A percentile compares a stretch with the other conserved stretches of the same genome.
phyloP scores from a whole-genome alignment of 225 moss, liverwort and hornwort species.

The Straminergon stramineum region DNA sequence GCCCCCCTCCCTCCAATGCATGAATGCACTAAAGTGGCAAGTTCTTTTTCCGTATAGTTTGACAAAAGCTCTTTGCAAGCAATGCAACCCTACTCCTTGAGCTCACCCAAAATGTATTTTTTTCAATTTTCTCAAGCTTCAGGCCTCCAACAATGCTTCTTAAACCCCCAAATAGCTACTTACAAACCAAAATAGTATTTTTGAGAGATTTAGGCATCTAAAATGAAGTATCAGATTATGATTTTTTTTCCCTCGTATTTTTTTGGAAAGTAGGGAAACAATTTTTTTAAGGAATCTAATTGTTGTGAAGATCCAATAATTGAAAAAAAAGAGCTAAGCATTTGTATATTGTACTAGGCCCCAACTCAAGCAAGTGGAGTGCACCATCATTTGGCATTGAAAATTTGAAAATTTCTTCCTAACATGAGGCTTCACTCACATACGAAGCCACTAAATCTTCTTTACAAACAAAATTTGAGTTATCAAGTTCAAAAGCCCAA shows the following conservation, averaged over 20 bases:
- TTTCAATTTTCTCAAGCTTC: background rate
- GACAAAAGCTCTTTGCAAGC: background rate
- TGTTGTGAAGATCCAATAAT: no score
- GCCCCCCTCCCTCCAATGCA: no score
- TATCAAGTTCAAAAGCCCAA: background rate
- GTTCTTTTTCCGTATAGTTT: background rate
- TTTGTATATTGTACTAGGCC: background rate
- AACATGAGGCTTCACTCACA: rapidly evolving
- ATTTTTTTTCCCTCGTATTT: background rate
- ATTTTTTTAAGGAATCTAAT: no score
- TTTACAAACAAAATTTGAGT: background rate
- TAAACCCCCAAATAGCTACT: background rate
- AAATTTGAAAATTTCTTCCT: background rate
- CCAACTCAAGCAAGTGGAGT: rapidly evolving
- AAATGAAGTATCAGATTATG: background rate
- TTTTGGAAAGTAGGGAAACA: no score
- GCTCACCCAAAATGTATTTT: background rate
- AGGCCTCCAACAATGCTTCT: background rate
- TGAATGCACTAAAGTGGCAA: background rate
- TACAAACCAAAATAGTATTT: rapidly evolving
- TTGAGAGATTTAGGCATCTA: background rate
- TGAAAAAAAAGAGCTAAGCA: no score
- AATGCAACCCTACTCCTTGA: background rate
- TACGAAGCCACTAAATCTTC: background rate
- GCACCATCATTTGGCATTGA: background rate